Conservation (phyloP, 495 filamentous ascomycete species). For the Trypethelium eluteriae region DNA sequence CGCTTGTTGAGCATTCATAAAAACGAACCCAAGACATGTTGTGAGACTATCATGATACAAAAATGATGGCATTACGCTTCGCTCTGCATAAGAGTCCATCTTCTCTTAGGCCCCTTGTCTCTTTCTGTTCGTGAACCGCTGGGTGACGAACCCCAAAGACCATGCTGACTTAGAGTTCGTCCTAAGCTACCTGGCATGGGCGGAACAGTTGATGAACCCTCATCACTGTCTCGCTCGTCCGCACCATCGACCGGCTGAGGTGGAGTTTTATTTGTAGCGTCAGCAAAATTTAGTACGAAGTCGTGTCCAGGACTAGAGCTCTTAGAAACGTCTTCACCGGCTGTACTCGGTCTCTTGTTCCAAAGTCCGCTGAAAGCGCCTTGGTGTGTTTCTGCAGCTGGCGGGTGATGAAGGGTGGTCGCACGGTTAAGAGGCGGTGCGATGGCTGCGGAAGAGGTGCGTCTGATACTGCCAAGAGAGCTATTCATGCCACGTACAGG, state of each 20-base stretch:
- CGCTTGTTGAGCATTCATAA: not conserved
- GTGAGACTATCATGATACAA: not conserved
- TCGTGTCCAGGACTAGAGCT: conserved; percentile 32
- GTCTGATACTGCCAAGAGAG: conserved; percentile 31
- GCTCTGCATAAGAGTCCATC: conserved; percentile 28
- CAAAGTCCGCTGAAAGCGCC: conserved; percentile 18
- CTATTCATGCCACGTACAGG: conserved; percentile 16
- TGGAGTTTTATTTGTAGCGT: conserved; percentile 1
- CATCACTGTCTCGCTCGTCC: not conserved
- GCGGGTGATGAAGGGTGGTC: conserved; percentile 23
- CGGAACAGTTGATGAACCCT: conserved; percentile 4
- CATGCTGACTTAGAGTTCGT: conserved; percentile 17
- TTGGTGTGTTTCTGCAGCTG: conserved; percentile 17
- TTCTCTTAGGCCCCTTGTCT: conserved; percentile 30
- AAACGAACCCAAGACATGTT: not conserved
- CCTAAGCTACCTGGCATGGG: conserved; percentile 13
- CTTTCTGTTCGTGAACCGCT: conserved; percentile 17
- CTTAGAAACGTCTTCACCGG: conserved; percentile 23
- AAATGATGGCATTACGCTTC: not conserved
- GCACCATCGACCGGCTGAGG: not conserved
- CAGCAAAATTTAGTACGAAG: conserved; percentile 42
- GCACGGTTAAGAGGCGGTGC: conserved; percentile 26
- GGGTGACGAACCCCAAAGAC: conserved; percentile 28
- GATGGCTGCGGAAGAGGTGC: conserved; percentile 23
- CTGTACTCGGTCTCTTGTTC: conserved; percentile 13